Conservation (phyloP, 2,329 filamentous ascomycete species). For the Aspergillus melleus region DNA sequence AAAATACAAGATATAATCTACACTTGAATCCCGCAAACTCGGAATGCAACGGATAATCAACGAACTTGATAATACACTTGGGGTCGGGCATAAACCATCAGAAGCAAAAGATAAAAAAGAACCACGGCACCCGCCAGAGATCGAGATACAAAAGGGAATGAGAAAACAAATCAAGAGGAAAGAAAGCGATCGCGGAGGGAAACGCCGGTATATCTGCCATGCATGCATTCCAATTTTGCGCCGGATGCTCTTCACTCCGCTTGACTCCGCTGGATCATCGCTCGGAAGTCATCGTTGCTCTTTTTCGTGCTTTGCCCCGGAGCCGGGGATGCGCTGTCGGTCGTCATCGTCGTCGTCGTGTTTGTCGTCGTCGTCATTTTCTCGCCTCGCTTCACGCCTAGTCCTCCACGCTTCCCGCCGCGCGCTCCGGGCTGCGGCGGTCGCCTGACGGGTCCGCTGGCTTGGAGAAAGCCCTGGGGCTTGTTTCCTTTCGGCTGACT, state of each 20-base stretch:
- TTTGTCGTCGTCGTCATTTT: slow-evolving; percentile 23
- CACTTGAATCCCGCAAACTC: not conserved
- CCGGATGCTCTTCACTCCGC: slow-evolving; percentile 23
- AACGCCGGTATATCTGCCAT: slow-evolving; percentile 30
- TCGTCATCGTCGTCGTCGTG: slow-evolving; percentile 28
- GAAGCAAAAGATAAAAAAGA: slow-evolving; percentile 12
- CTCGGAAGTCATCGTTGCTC: slow-evolving; percentile 60
- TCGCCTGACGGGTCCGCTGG: slow-evolving; percentile 43
- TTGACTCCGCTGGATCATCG: slow-evolving; percentile 50
- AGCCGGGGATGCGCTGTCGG: slow-evolving; percentile 15
- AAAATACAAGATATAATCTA: slow-evolving; percentile 2
- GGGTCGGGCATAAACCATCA: not conserved
- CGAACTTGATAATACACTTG: slow-evolving; percentile 6
- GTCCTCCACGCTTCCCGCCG: slow-evolving; percentile 48
- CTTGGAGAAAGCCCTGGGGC: slow-evolving; percentile 28
- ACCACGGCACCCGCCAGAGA: slow-evolving; percentile 2
- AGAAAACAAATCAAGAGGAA: slow-evolving; percentile 11
- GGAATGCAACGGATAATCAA: not conserved
- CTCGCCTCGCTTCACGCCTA: slow-evolving; percentile 49
- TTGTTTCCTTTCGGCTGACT: slow-evolving; percentile 40
- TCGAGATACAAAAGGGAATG: slow-evolving; percentile 10
- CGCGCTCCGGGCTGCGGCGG: slow-evolving; percentile 46
- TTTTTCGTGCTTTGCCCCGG: slow-evolving; percentile 41
- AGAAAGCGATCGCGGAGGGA: slow-evolving; percentile 9
- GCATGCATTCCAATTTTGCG: slow-evolving; percentile 21